A percentile compares a stretch with the other conserved stretches of the same genome.
Evolutionary conservation across 2,329 filamentous ascomycete genomes (phyloP).

Genomic region (Alternaria conjuncta): DNA sequence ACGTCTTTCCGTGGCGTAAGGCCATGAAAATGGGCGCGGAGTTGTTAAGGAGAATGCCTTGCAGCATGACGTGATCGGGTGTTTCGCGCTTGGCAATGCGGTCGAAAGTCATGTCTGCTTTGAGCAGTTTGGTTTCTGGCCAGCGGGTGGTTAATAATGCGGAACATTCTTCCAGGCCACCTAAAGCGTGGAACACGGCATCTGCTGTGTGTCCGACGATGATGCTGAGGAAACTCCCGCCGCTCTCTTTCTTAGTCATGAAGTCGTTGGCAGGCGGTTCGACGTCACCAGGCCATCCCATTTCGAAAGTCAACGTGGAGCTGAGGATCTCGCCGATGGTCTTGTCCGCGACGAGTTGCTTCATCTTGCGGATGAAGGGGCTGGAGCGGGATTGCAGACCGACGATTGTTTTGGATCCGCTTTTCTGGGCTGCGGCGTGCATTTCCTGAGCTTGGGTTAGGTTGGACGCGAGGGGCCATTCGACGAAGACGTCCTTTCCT

Average conservation of each 20-base stretch:
- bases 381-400: not conserved
- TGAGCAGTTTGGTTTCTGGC: not conserved
- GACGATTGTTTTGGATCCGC: not conserved
- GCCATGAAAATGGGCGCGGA: not conserved
- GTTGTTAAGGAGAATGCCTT: not conserved
- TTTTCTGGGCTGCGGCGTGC: not conserved
- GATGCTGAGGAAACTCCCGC: not conserved
- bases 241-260: not conserved
- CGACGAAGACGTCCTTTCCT: not conserved
- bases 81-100: not conserved
- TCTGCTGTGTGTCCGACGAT: not conserved
- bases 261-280: not conserved
- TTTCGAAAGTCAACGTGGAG: not conserved
- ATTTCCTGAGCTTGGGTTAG: not conserved
- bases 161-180: not conserved
- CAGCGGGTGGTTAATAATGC: not conserved
- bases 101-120: not conserved
- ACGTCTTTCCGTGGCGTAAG: accelerated
- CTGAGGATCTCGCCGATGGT: not conserved
- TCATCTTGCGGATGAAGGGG: not conserved
- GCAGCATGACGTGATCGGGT: not conserved
- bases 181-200: not conserved
- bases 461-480: not conserved
- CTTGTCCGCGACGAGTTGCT: not conserved
- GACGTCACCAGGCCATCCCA: not conserved